Evolutionary conservation across 2,329 filamentous ascomycete genomes (phyloP), one percentile per base, ranked within the genome.

Genomic region (Annulohypoxylon truncatum): DNA sequence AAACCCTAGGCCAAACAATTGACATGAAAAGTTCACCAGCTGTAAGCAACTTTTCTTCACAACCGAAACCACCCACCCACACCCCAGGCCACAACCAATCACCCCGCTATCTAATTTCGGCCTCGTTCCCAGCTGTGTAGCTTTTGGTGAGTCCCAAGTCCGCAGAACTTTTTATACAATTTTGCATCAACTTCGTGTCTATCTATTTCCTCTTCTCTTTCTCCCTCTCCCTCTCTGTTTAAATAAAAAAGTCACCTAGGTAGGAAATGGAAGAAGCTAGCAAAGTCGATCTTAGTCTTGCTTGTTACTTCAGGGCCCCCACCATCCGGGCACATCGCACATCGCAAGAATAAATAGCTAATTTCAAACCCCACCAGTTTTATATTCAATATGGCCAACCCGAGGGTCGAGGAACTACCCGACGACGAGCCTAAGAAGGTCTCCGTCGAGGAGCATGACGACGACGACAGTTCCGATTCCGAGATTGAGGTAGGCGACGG

Each of bases 341-440:
- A 60, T 54, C 24, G 31, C 18, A 29, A 54, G 20, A 64, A 64
- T 52, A 55, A 44, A 29, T 55, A 35, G 55, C 61, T 66, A 57
- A 67, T 52, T 47, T 38, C 12, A 33, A 62, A 63, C 50, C 46
- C 63, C 22, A 53, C 61, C 61, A 69, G 63, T 61, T 63, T 66
- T 59, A 61, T 58, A 48, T 59, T 58, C 74, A 74, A 70, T 70
- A 99, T 99, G 96, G 92, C 96, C 81, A 96, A 97, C 87, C 93
- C 95, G 82, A 92, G 95, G 84, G 91, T 98, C 83, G 95, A 99
- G 88, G 96, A 99, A 86, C 89, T 99, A 78, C 91, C 93, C 76
- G 96, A 98, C 80, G 94, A 94, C 78, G 91, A 93, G 85, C 87
- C 90, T 79, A 94, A 96, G 89, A 87, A 88, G 79, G 89, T 87